These are phyloP conservation scores for Suillus weaverae DNA, from an alignment of 768 basidiomycete species.

Conservation along the genomic window DNA sequence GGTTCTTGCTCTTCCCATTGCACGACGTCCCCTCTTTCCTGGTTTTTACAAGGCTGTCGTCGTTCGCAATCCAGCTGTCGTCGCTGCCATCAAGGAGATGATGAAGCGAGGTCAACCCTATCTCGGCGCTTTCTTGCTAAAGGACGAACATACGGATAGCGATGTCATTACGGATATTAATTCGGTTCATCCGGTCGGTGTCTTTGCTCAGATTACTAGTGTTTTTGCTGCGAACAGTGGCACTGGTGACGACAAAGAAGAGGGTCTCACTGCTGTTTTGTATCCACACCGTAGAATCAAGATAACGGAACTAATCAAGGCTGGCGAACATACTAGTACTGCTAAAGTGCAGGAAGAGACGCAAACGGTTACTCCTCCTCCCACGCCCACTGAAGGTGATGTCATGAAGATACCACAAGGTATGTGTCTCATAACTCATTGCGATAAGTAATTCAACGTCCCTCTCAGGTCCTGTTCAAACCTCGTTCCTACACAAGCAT, in stretches of 20 bases:
- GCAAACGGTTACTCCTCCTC: slow-evolving; percentile 49
- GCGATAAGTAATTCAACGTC: background rate
- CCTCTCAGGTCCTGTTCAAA: slow-evolving; percentile 63
- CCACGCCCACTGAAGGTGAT: slow-evolving; percentile 24
- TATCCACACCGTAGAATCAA: slow-evolving; percentile 91
- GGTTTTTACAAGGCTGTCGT: slow-evolving; percentile 99
- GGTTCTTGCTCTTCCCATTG: slow-evolving; percentile 92
- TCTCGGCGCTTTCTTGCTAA: slow-evolving; percentile 93
- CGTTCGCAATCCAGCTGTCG: slow-evolving; percentile 85
- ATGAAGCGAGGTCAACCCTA: slow-evolving; percentile 97
- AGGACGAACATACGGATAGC: slow-evolving; percentile 89
- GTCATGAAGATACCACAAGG: slow-evolving; percentile 25
- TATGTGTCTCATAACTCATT: slow-evolving; percentile 8
- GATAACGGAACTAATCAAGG: slow-evolving; percentile 84
- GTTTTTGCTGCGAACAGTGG: slow-evolving; percentile 67
- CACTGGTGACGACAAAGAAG: slow-evolving; percentile 69
- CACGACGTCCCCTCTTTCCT: slow-evolving; percentile 92
- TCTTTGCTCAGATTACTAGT: slow-evolving; percentile 96
- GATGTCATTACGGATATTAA: slow-evolving; percentile 89
- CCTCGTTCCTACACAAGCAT: slow-evolving; percentile 80
- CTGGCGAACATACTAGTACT: slow-evolving; percentile 43
- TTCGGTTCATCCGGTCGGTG: slow-evolving; percentile 89
- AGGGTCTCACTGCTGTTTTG: slow-evolving; percentile 90
- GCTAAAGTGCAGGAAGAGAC: slow-evolving; percentile 41
- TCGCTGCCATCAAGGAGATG: slow-evolving; percentile 93